Base-by-base conservation (phyloP, 2,329 filamentous ascomycete genomes). In the Claviceps capensis region DNA sequence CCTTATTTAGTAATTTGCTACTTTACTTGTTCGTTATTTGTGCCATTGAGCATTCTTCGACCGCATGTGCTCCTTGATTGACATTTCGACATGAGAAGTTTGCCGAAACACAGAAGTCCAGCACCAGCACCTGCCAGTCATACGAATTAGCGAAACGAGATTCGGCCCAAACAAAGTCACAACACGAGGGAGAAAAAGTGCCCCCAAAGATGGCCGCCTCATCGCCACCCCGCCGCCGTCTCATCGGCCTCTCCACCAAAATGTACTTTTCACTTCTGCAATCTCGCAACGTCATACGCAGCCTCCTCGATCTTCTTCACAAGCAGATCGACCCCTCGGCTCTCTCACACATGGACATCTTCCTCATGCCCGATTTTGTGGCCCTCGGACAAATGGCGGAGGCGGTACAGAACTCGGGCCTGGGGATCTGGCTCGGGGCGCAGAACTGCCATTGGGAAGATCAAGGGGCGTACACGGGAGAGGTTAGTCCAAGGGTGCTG, bases 301-400 rank as follows among this genome's bases (percentile, higher is more conserved):
- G 67, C 6, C 65, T 85, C 16, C 66, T 79, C 14, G 57, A 69
- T 34, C 71, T 71, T 8, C 63, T 77, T 34, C 41, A 63, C 72
- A 19, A 66, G 72, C 23, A 62, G 70, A 37, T 62, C 69, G 3
- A 34, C 4, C 61, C 69, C 19, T 63, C 68, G 34, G 63, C 71
- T 49, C 63, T 70, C 14, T 67, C 75, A 34, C 70, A 77, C 49
- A 67, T 86, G 54, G 82, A 88, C 65, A 73, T 91, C 58, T 89
- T 89, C 66, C 70, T 91, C 59, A 82, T 90, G 57, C 86, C 87
- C 1, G 86, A 91, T 67, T 86, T 88, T 62, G 67, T 91, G 50
- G 81, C 83, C 13, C 71, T 91, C 42, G 62, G 74, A n/a, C 67
- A 73, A 1, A 72, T 76, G 13, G 67, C 73, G 49, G 62, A 71